Percentiles rank a stretch among this genome's conserved stretches.
Conservation (phyloP, 2,329 filamentous ascomycete genomes). For the Colletotrichum melonis region DNA sequence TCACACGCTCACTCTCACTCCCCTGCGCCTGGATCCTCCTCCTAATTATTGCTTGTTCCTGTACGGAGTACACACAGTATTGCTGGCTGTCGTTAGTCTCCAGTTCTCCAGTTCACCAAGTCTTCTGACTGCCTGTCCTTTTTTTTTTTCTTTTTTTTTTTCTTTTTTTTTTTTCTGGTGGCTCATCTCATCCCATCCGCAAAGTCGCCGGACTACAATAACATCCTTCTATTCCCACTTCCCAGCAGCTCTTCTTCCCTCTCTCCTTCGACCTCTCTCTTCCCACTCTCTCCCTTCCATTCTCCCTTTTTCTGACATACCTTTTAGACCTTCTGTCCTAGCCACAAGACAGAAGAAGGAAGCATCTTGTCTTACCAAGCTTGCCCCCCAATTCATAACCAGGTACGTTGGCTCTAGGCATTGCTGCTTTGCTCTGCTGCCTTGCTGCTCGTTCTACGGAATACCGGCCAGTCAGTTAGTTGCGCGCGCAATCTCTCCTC, state of each 20-base stretch:
- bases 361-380: slow-evolving; percentile 27
- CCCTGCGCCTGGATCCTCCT: neutral
- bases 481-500: neutral
- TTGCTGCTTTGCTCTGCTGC: neutral
- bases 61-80: neutral
- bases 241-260: neutral
- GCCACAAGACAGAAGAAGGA: slow-evolving; percentile 32
- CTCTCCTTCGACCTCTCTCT: slow-evolving; percentile 20
- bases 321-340: slow-evolving; percentile 33
- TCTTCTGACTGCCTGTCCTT: neutral
- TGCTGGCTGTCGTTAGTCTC: neutral
- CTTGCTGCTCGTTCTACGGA: neutral
- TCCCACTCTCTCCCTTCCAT: slow-evolving; percentile 34
- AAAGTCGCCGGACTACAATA: slow-evolving; percentile 29
- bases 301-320: slow-evolving; percentile 30
- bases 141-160: slow-evolving; percentile 9
- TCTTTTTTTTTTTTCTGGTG: neutral
- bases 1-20: neutral
- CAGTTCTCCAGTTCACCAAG: slow-evolving; percentile 4
- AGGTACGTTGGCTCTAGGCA: slow-evolving; percentile 16
- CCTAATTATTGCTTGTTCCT: neutral
- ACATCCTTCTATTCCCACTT: slow-evolving; percentile 22
- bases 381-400: slow-evolving; percentile 15
- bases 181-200: neutral
- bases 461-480: no score